phyloP scores from a whole-genome alignment of 352 stramenopile genomes.

The Nothophytophthora sp. region DNA sequence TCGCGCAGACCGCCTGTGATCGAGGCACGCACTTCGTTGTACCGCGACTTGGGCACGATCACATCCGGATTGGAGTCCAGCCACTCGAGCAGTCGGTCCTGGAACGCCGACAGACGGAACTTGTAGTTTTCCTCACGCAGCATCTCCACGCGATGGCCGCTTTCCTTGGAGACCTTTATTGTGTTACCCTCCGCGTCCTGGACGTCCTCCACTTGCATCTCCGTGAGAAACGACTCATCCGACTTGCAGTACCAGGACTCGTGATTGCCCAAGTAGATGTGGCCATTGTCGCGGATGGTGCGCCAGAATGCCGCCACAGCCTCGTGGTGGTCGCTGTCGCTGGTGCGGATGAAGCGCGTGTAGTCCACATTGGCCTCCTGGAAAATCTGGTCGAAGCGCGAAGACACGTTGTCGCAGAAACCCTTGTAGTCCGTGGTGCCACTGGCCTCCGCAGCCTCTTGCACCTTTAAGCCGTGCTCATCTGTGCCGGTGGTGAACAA shows the following conservation, averaged over 20 bases:
- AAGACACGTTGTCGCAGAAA: constrained; percentile 94
- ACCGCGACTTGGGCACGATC: constrained; percentile 89
- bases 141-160: constrained; percentile 93
- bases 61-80: constrained; percentile 87
- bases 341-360: constrained; percentile 98
- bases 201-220: constrained; percentile 94
- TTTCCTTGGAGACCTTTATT: constrained; percentile 87
- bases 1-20: constrained; percentile 93
- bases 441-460: constrained; percentile 91
- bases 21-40: constrained; percentile 92
- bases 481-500: constrained; percentile 98
- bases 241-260: constrained; percentile 99
- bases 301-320: constrained; percentile 94
- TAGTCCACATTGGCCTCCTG: constrained; percentile 90
- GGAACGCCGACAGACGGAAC: constrained; percentile 95
- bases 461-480: constrained; percentile 98
- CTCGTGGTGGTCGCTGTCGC: constrained; percentile 91
- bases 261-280: constrained; percentile 98
- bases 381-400: constrained; percentile 92
- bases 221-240: constrained; percentile 98
- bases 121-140: constrained; percentile 99
- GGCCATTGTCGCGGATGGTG: constrained; percentile 84
- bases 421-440: constrained; percentile 79
- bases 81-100: constrained; percentile 92
- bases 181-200: constrained; percentile 34